These are phyloP conservation scores for Fusarium secorum DNA, from an alignment of 2,329 filamentous ascomycete species.

Conservation along the genomic window DNA sequence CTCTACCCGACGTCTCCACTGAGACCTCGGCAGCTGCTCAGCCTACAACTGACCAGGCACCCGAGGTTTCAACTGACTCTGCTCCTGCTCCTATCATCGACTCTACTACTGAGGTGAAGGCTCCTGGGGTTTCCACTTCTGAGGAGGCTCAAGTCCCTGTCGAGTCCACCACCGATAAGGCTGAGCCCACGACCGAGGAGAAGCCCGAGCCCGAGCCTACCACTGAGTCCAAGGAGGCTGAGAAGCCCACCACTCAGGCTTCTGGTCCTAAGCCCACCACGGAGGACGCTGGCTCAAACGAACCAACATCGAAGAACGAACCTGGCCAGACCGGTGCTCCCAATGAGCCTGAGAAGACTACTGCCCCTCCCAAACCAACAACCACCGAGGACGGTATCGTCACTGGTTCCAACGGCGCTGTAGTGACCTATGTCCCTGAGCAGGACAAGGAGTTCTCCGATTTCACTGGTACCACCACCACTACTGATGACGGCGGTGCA, in stretches of 20 bases:
- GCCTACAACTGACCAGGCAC: background rate
- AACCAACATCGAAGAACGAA: background rate
- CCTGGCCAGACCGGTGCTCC: background rate
- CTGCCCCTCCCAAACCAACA: background rate
- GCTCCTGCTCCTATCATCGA: background rate
- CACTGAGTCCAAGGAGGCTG: background rate
- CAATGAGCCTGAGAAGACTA: constrained; percentile 3
- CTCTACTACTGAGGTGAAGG: background rate
- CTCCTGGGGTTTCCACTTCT: background rate
- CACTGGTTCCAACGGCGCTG: constrained; percentile 2
- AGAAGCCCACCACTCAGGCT: background rate
- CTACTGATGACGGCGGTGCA: constrained; percentile 7
- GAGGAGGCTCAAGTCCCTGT: background rate
- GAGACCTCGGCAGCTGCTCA: background rate
- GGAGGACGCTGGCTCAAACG: background rate
- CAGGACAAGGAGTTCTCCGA: constrained; percentile 10
- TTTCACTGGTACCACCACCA: constrained; percentile 8
- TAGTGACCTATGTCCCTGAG: constrained; percentile 3
- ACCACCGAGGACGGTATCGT: constrained; percentile 2
- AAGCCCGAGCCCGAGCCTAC: background rate
- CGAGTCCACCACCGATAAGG: background rate
- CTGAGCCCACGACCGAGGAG: background rate
- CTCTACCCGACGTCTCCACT: background rate
- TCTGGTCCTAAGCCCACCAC: background rate
- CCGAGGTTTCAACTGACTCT: background rate